These are phyloP conservation scores for Talaromyces marneffei DNA, from an alignment of 2,329 filamentous ascomycete genomes.

Conservation along the genomic window DNA sequence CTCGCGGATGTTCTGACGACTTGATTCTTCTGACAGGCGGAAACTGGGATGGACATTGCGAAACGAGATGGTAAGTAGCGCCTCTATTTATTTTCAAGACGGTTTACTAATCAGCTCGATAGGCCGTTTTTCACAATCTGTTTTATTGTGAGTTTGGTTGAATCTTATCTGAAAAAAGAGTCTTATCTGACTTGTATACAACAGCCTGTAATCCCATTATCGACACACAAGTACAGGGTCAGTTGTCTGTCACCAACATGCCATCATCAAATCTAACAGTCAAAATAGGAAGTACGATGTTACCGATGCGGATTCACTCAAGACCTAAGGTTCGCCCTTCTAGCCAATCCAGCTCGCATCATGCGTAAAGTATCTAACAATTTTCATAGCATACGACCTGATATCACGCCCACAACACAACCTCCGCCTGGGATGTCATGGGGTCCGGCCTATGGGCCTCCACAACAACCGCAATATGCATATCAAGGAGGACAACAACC, in stretches of 20 bases:
- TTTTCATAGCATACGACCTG: conserved; percentile 29
- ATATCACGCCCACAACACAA: conserved; percentile 33
- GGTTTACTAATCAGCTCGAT: background rate
- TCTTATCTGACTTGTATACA: background rate
- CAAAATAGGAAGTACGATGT: conserved; percentile 34
- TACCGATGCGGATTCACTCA: conserved; percentile 35
- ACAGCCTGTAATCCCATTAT: conserved; percentile 36
- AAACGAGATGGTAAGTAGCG: conserved; percentile 38
- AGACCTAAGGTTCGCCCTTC: conserved; percentile 28
- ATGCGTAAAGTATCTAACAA: conserved; percentile 2
- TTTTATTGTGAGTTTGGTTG: conserved; percentile 32
- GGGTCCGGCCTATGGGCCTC: conserved; percentile 18
- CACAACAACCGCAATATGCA: background rate
- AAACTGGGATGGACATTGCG: conserved; percentile 42
- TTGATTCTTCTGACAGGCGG: conserved; percentile 24
- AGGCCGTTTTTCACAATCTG: conserved; percentile 45
- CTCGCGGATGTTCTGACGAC: background rate
- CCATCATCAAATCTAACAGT: conserved; percentile 13
- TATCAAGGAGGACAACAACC: conserved; percentile 3
- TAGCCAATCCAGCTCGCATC: background rate
- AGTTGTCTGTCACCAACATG: background rate
- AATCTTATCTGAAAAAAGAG: background rate
- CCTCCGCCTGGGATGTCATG: conserved; percentile 26
- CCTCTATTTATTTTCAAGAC: background rate
- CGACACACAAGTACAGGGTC: conserved; percentile 37